Evolutionary conservation across 768 basidiomycete genomes (phyloP), one percentile per base, ranked within the genome.

Genomic region (Tricholomella constricta): DNA sequence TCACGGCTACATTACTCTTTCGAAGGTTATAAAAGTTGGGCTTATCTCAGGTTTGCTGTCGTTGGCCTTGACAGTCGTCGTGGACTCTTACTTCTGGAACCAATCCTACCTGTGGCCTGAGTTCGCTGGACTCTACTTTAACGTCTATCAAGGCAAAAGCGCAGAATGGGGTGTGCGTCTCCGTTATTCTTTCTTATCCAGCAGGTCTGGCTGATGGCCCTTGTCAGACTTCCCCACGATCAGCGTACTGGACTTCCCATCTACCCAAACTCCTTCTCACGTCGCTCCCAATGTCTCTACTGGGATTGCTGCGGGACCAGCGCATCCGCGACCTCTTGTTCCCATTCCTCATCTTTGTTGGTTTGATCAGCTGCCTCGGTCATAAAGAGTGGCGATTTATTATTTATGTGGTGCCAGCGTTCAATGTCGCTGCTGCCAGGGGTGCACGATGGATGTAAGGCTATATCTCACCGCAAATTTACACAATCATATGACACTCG

Each of bases 381-480:
- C 97, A 99, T 71, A 99, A 99, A 67, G 97, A 99, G 70, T 99
- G 97, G 97, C 82, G 97, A 6, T 99, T 99, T 69, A 76, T 98
- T 51, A 79, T 93, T 7, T 98, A 98, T 63, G 79, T 85, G 15
- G 81, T 98, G 0, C 94, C 95, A 0, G 64, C 83, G 2, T 74
- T 93, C 68, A 96, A 97, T 60, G 68, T 94, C 3, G 82, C 86
- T 2, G 93, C 90, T 2, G 87, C 94, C 0, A 68, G 84, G 14
- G 86, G 84, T 2, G 75, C 83, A 2, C 65, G 72, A 4, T 80
- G 77, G 67, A 65, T 94, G 90, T 95, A 69, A 57, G 88, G 69
- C n/a, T 22, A 58, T 22, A 44, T 17, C 19, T 7, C 36, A n/a
- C 40, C 40, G 27, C 5, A 40, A 46, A 23, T 31, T 12, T 27